Percentiles rank a stretch among this genome's conserved stretches.
These are phyloP conservation scores for Populus tremula DNA, from an alignment of 345 rosid genomes.

Conservation along the genomic window DNA sequence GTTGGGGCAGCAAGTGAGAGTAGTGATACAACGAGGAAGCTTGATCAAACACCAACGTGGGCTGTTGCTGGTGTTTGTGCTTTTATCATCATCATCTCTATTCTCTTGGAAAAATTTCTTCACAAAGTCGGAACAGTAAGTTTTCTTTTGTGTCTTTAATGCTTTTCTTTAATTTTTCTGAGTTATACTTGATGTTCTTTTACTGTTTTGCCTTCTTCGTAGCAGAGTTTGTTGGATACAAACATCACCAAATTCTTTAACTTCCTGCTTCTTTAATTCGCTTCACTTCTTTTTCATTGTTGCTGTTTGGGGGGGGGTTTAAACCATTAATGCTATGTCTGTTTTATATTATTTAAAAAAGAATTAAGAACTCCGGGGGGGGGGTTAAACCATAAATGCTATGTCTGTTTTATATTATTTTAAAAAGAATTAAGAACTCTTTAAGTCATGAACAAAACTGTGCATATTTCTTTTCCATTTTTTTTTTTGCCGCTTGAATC, in stretches of 20 bases:
- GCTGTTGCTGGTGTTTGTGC: slow-evolving; percentile 81
- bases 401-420: background rate
- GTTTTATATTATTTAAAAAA: background rate
- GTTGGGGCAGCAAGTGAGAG: slow-evolving; percentile 9
- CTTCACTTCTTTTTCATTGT: background rate
- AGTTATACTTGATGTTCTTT: background rate
- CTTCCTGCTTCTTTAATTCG: background rate
- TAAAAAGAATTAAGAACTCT: background rate
- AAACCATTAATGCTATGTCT: background rate
- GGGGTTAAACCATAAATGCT: background rate
- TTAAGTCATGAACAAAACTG: background rate
- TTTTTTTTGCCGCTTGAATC: background rate
- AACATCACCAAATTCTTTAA: background rate
- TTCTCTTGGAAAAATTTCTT: slow-evolving; percentile 61
- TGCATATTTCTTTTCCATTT: background rate
- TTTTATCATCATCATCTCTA: slow-evolving; percentile 72
- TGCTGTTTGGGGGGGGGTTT: background rate
- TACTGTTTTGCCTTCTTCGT: background rate
- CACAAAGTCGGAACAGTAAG: slow-evolving; percentile 73
- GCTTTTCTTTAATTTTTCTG: too few species aligned
- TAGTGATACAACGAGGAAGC: slow-evolving; percentile 35
- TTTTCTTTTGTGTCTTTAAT: slow-evolving; percentile 2
- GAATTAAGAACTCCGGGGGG: background rate
- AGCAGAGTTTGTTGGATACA: background rate
- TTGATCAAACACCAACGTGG: slow-evolving; percentile 93